A percentile compares a stretch with the other conserved stretches of the same genome.
Evolutionary conservation across 495 filamentous ascomycete species (phyloP).

Genomic region (Tetracladium marchalianum): DNA sequence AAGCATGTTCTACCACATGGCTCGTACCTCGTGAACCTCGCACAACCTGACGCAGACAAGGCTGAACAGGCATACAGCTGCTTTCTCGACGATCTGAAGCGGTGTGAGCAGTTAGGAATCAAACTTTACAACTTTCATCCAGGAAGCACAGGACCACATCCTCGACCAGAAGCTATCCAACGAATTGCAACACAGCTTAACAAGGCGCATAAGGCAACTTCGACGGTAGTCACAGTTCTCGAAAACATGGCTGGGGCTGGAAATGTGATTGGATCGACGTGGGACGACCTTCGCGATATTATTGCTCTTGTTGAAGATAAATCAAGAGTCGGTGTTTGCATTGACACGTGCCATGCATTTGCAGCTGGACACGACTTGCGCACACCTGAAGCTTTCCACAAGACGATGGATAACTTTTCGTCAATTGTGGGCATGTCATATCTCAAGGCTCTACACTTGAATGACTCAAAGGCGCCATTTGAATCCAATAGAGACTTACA

Average conservation of each 20-base stretch:
- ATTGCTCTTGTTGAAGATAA: constrained; percentile 73
- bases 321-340: constrained; percentile 81
- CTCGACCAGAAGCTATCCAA: constrained; percentile 56
- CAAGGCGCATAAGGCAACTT: constrained; percentile 64
- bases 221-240: constrained; percentile 66
- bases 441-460: constrained; percentile 79
- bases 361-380: constrained; percentile 87
- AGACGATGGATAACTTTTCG: constrained; percentile 68
- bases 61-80: constrained; percentile 76
- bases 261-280: constrained; percentile 76
- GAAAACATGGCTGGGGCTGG: constrained; percentile 93
- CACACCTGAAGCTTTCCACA: constrained; percentile 58
- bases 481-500: constrained; percentile 74
- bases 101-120: constrained; percentile 85
- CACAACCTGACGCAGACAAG: constrained; percentile 67
- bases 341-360: constrained; percentile 95
- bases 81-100: constrained; percentile 80
- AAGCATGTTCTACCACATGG: constrained; percentile 79
- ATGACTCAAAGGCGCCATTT: constrained; percentile 86
- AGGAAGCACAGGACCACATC: constrained; percentile 60
- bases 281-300: constrained; percentile 78
- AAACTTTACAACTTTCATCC: constrained; percentile 96
- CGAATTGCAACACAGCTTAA: constrained; percentile 76
- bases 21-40: constrained; percentile 93
- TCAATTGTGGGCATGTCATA: constrained; percentile 68